These are phyloP conservation scores for Fusarium phyllophilum DNA, from an alignment of 2,329 filamentous ascomycete species.

Conservation along the genomic window DNA sequence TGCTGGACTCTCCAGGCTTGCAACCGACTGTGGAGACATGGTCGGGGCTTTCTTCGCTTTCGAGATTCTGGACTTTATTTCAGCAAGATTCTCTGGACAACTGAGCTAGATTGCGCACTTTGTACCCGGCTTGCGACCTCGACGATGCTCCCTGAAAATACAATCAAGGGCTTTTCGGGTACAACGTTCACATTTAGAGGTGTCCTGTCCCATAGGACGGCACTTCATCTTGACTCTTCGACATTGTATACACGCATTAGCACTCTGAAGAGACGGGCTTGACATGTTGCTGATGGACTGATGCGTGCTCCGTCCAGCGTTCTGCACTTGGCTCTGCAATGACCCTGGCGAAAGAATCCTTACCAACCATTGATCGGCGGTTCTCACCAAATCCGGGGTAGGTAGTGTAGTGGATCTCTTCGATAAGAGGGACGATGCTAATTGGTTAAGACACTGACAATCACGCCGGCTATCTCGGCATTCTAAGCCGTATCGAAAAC, in stretches of 20 bases:
- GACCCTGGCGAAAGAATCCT: neutral
- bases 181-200: neutral
- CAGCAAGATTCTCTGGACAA: neutral
- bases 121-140: neutral
- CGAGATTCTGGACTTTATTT: neutral
- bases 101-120: neutral
- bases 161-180: neutral
- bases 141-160: neutral
- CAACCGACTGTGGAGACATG: neutral
- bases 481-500: neutral
- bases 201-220: neutral
- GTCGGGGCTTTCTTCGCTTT: neutral
- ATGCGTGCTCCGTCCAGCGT: neutral
- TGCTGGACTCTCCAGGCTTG: neutral
- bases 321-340: neutral
- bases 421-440: fast-evolving
- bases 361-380: neutral
- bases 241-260: neutral
- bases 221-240: neutral
- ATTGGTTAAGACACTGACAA: fast-evolving
- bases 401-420: fast-evolving
- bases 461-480: neutral
- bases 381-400: neutral
- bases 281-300: fast-evolving
- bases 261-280: neutral